These are phyloP conservation scores for Metschnikowia santaceciliae DNA, from an alignment of 805 yeast genomes.

Conservation along the genomic window DNA sequence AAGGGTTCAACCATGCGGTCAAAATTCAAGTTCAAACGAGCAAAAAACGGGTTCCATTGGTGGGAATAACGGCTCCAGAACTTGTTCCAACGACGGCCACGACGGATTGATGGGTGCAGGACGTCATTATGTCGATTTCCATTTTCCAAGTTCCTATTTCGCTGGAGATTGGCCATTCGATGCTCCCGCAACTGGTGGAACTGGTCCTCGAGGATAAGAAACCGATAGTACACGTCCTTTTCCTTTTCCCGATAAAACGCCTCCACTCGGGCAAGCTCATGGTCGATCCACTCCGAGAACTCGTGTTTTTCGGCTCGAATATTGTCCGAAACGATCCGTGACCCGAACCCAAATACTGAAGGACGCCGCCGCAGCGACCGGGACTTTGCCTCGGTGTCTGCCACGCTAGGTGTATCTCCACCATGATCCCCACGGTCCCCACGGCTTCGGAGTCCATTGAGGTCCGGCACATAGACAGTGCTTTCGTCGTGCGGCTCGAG, in stretches of 20 bases:
- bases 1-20: conserved; percentile 22
- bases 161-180: conserved; percentile 13
- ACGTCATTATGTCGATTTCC: background rate
- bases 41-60: no score
- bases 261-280: conserved; percentile 57
- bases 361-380: background rate
- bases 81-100: conserved; percentile 13
- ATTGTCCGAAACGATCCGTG: conserved; percentile 18
- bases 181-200: conserved; percentile 60
- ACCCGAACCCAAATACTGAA: conserved; percentile 1
- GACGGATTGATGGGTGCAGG: conserved; percentile 19
- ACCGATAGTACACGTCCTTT: conserved; percentile 55
- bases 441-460: background rate
- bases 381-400: background rate
- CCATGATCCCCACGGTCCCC: no score
- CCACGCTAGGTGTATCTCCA: background rate
- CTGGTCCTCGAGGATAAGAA: conserved; percentile 63
- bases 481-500: conserved; percentile 11
- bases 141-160: background rate
- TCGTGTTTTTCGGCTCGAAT: conserved; percentile 31
- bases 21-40: conserved; percentile 28
- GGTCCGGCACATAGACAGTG: conserved; percentile 4
- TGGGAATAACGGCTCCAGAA: no score
- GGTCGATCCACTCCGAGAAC: conserved; percentile 66
- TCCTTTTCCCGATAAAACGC: conserved; percentile 59